Base-by-base conservation (phyloP, 2,329 filamentous ascomycete genomes). In the Pseudogymnoascus sp. region DNA sequence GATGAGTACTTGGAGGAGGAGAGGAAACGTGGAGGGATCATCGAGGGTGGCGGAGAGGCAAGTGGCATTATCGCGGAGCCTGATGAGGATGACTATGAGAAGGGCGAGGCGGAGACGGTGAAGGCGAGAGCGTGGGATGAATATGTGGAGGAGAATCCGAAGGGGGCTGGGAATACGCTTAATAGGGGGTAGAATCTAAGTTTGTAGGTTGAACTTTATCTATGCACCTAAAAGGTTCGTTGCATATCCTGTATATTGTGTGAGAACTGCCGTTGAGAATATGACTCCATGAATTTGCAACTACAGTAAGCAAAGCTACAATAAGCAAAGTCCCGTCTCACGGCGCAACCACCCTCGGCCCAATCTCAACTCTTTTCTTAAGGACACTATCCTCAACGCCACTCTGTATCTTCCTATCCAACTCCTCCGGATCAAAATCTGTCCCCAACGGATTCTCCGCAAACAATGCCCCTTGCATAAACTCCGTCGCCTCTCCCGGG, bases 1-100 rank as follows among this genome's bases (percentile, higher is more conserved):
- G 95, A 99, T 70, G 95, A 99, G 78, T 99, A 98, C 72, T 80
- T 99, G 14, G 95, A 96, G 61, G 93, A 98, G 75, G 95, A 98
- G 78, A 84, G 84, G 72, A 83, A 84, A 68, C 81, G 90, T 66
- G 95, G 95, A 14, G 91, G 91, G 19, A 93, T 99, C 64, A 90
- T 98, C 62, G 89, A 97, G 72, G 95, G 93, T 37, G 92, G 92
- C 31, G 93, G 93, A 16, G 89, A 90, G 70, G 85, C 88, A 67
- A 89, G 87, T 68, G 85, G 83, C 14, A 78, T 85, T 26, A 81
- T 82, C 66, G 84, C 87, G 1, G 87, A 91, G 74, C 84, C 90
- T 5, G 90, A 99, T 72, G 95, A 98, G 78, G 95, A 99, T 73
- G 85, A 98, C 73, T 78, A 90, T 65, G 90, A 93, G n/a, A 90